Conservation (phyloP, 1,284 basidiomycete species). For the Gomphus bonarii region DNA sequence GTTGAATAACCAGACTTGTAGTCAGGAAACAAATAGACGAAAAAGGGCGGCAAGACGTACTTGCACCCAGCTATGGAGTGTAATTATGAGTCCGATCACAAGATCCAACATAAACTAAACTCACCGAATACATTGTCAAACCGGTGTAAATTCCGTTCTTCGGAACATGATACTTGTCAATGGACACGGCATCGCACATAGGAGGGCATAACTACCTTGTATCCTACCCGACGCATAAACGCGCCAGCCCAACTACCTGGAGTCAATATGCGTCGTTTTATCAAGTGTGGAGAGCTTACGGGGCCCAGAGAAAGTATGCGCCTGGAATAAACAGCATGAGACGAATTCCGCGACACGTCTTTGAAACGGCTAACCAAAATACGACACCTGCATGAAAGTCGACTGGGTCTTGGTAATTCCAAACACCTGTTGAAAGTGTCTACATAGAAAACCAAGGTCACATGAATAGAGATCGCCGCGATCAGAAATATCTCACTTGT, state of each 20-base stretch:
- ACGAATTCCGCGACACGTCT: constrained; percentile 2
- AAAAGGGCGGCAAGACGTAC: not conserved
- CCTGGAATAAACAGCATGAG: constrained; percentile 26
- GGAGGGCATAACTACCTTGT: constrained; percentile 36
- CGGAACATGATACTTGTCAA: not conserved
- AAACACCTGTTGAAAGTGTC: constrained; percentile 69
- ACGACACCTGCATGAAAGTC: constrained; percentile 77
- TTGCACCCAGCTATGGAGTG: constrained; percentile 6
- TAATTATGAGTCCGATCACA: not conserved
- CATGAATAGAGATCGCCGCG: not conserved
- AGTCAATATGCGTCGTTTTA: constrained; percentile 4
- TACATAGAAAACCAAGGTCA: constrained; percentile 59
- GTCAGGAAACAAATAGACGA: not conserved
- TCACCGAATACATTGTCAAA: constrained; percentile 57
- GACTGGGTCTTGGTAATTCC: constrained; percentile 68
- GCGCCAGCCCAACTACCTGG: constrained; percentile 13
- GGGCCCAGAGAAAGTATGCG: constrained; percentile 58
- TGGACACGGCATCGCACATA: not conserved
- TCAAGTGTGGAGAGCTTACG: constrained; percentile 28
- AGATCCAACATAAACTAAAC: constrained; percentile 19
- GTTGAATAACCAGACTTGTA: not conserved
- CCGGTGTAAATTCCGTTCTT: constrained; percentile 61
- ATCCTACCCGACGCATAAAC: constrained; percentile 49
- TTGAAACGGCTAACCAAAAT: constrained; percentile 43
- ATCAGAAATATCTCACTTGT: constrained; percentile 17